Base-by-base conservation (phyloP, 1,284 basidiomycete genomes). In the Ganoderma meredithae region DNA sequence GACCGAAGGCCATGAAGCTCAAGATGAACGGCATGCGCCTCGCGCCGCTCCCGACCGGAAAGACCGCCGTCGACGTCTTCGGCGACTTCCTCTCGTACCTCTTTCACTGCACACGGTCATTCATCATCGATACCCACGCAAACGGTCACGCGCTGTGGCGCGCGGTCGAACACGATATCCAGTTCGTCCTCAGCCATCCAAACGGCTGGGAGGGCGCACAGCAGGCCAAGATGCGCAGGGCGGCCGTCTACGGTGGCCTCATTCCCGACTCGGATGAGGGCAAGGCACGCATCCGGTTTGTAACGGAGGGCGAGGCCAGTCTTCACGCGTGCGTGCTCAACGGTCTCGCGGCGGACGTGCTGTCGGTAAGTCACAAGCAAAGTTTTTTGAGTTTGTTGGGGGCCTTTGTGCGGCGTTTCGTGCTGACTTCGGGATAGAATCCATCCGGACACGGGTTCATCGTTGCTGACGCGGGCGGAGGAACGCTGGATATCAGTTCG, bases 191-290 rank as follows among this genome's bases (percentile, higher is more conserved):
- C 58, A 89, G 87, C 58, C 92, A 93, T 76, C 92, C 92, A 13
- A 94, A 93, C 73, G 92, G 92, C 9, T 94, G 92, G 92, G 92
- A 93, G 75, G 91, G 91, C 22, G 89, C 90, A 0, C 92, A 93
- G 74, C 92, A 94, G 76, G 87, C 88, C 44, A 89, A 87, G 77
- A 91, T 93, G 89, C 85, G 92, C 65, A 82, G 89, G 65, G 88
- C 87, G 0, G 91, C 91, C 0, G 84, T 90, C 12, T 84, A 87
- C 71, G 92, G 89, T 7, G 86, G 86, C 13, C 78, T 94, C 40
- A 88, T 94, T 36, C 86, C 90, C 0, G 89, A 92, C 76, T 91
- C 89, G 1, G 88, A 89, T 72, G 88, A 87, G 66, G 91, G 90
- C 4, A 87, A 87, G 70, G 85, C 90, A 0, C 82, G 90, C 62